Evolutionary conservation across 257 asterid genomes (phyloP).

Genomic region (Primulina eburnea): DNA sequence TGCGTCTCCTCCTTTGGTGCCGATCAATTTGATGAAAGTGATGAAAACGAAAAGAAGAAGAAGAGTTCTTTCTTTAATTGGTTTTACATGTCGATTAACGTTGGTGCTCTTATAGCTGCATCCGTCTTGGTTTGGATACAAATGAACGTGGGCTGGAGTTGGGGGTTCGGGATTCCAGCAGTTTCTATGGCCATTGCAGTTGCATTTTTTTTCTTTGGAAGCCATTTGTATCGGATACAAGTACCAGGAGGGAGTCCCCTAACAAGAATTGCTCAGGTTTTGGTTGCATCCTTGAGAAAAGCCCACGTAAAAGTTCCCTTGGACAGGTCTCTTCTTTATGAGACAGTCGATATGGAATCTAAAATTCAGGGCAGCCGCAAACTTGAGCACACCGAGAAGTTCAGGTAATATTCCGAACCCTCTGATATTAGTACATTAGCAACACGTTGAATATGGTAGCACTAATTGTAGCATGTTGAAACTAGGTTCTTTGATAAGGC

Average conservation of each 20-base stretch:
- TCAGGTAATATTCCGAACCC: constrained; percentile 41
- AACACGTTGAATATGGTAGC: background rate
- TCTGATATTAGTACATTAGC: background rate
- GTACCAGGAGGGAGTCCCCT: constrained; percentile 89
- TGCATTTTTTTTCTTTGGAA: constrained; percentile 61
- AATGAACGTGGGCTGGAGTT: constrained; percentile 84
- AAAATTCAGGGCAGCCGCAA: constrained; percentile 68
- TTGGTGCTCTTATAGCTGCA: constrained; percentile 85
- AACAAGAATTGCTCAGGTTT: constrained; percentile 63
- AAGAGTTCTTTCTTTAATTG: constrained; percentile 90
- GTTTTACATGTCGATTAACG: constrained; percentile 74
- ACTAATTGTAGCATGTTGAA: constrained; percentile 4
- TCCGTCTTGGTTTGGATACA: constrained; percentile 83
- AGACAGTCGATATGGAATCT: constrained; percentile 50
- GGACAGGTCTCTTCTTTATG: constrained; percentile 62
- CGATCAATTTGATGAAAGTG: constrained; percentile 80
- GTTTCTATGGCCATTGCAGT: constrained; percentile 78
- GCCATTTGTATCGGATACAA: constrained; percentile 56
- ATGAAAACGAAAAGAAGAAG: constrained; percentile 54
- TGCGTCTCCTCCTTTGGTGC: constrained; percentile 94
- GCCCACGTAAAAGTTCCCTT: constrained; percentile 37
- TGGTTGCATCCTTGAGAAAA: constrained; percentile 59
- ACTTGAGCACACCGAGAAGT: constrained; percentile 63
- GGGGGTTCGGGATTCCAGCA: constrained; percentile 93
- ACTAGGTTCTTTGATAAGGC: constrained; percentile 82